Evolutionary conservation across 768 basidiomycete genomes (phyloP).

Genomic region (Kwoniella dejecticola): DNA sequence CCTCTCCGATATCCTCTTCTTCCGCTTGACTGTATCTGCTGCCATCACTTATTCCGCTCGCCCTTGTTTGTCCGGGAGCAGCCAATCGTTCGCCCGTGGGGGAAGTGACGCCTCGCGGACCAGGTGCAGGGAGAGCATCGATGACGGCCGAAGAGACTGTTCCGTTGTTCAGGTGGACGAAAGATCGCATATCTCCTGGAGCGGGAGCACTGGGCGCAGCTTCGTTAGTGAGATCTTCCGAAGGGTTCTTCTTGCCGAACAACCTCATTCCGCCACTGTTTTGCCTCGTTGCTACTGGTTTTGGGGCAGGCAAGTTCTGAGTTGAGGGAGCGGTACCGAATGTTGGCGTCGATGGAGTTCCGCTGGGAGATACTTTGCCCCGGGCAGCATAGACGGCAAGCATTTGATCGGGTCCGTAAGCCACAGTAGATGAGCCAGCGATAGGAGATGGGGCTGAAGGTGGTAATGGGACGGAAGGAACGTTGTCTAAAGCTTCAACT

Average conservation of each 20-base stretch:
- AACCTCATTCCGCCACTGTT: conserved; percentile 26
- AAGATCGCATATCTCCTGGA: conserved; percentile 37
- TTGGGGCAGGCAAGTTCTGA: conserved; percentile 7
- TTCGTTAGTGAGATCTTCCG: conserved; percentile 6
- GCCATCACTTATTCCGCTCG: conserved; percentile 19
- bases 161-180: conserved; percentile 41
- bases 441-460: conserved; percentile 18
- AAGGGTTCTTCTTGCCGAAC: conserved; percentile 19
- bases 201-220: conserved; percentile 18
- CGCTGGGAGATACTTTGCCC: conserved; percentile 28
- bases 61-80: conserved; percentile 6
- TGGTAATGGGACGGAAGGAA: conserved; percentile 3
- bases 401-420: conserved; percentile 53
- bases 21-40: conserved; percentile 21
- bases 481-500: conserved; percentile 37
- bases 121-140: conserved; percentile 36
- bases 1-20: conserved; percentile 12
- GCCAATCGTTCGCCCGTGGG: conserved; percentile 18
- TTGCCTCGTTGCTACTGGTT: conserved; percentile 23
- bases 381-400: conserved; percentile 54
- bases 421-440: conserved; percentile 28
- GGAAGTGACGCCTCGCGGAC: conserved; percentile 22
- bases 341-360: conserved; percentile 18
- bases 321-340: conserved; percentile 9
- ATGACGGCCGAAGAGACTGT: conserved; percentile 32